Percentiles rank a stretch among this genome's conserved stretches.
Evolutionary conservation across 2,329 filamentous ascomycete genomes (phyloP).

Genomic region (Cladosporium sp.): DNA sequence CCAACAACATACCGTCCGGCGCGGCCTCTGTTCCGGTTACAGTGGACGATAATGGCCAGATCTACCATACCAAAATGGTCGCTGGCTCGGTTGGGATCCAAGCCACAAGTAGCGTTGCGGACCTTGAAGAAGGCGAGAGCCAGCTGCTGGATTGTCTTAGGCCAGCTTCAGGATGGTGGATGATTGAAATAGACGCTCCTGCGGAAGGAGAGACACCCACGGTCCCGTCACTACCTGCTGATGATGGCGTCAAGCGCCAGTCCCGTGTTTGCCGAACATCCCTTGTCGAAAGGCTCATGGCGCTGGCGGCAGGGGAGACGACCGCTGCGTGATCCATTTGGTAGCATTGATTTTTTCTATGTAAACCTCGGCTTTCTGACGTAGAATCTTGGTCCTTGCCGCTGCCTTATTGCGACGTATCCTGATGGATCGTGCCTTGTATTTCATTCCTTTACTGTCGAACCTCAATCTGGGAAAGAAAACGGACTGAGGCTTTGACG

Average conservation of each 20-base stretch:
- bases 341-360: not conserved
- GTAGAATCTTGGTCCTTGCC: too few relatives aligned
- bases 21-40: conserved; percentile 30
- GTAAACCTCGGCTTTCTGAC: not conserved
- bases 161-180: not conserved
- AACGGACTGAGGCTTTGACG: too few relatives aligned
- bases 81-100: conserved; percentile 29
- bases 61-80: conserved; percentile 23
- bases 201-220: too few relatives aligned
- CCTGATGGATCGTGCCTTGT: too few relatives aligned
- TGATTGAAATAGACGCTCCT: not conserved
- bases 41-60: conserved; percentile 27
- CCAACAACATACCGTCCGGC: conserved; percentile 23
- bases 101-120: conserved; percentile 16
- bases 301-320: not conserved
- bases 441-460: too few relatives aligned
- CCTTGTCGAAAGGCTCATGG: not conserved
- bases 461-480: too few relatives aligned
- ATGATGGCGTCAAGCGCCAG: too few relatives aligned
- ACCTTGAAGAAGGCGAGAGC: not conserved
- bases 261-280: not conserved
- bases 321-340: not conserved
- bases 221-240: too few relatives aligned
- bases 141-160: not conserved
- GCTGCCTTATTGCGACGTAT: too few relatives aligned